These are phyloP conservation scores for Curvularia sp. DNA, from an alignment of 2,329 filamentous ascomycete genomes.

Conservation along the genomic window DNA sequence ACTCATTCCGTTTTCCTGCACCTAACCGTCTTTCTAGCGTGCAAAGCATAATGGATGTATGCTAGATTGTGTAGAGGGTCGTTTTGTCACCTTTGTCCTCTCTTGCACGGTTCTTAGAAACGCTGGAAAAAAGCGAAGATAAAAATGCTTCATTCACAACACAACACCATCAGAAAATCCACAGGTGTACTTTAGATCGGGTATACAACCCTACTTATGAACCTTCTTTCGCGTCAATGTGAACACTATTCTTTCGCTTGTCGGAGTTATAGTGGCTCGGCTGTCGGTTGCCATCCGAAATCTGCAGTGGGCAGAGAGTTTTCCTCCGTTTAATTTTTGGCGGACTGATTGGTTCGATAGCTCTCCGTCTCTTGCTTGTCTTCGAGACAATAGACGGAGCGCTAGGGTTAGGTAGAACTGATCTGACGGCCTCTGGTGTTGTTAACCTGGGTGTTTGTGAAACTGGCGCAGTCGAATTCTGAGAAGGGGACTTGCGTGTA, in stretches of 20 bases:
- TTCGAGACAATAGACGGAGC: background rate
- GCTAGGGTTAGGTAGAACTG: background rate
- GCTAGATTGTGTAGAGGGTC: background rate
- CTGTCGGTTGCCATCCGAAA: conserved; percentile 17
- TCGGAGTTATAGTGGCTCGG: conserved; percentile 28
- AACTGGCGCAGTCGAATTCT: background rate
- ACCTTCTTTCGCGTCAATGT: conserved; percentile 28
- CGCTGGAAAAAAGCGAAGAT: background rate
- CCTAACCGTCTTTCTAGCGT: background rate
- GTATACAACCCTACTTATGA: background rate
- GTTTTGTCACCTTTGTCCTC: background rate
- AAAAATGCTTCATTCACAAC: background rate
- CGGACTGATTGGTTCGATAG: conserved; percentile 24
- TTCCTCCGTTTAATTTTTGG: conserved; percentile 31
- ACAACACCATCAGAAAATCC: background rate
- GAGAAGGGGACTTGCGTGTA: background rate
- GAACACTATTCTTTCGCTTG: conserved; percentile 24
- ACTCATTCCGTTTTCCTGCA: background rate
- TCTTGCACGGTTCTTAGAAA: background rate
- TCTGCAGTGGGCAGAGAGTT: conserved; percentile 21
- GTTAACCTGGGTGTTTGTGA: background rate
- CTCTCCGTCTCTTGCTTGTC: conserved; percentile 16
- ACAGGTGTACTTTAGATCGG: background rate
- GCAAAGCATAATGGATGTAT: background rate
- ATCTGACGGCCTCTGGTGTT: no score